These are phyloP conservation scores for Leishmania lainsoni DNA, from an alignment of 208 protist species.

Conservation along the genomic window DNA sequence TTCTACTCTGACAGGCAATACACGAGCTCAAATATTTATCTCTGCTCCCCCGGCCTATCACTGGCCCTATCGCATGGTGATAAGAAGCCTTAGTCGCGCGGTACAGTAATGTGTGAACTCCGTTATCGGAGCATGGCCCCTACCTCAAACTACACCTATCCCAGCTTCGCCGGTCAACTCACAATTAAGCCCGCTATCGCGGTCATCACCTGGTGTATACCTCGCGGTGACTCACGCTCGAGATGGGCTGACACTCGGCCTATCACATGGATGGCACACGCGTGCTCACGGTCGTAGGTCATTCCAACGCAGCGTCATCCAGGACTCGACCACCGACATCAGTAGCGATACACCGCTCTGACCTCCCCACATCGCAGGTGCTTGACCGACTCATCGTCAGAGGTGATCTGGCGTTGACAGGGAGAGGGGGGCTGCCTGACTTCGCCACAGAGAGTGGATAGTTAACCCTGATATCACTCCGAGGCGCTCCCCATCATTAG, in stretches of 20 bases:
- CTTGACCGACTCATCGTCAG: neutral
- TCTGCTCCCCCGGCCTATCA: neutral
- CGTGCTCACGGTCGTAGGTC: too few species aligned
- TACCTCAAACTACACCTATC: neutral
- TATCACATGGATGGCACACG: too few species aligned
- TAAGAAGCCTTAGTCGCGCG: neutral
- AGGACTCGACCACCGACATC: too few species aligned
- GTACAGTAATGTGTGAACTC: neutral
- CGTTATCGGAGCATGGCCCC: neutral
- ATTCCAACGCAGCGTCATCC: too few species aligned
- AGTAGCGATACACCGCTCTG: too few species aligned
- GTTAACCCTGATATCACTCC: neutral
- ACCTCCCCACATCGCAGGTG: too few species aligned
- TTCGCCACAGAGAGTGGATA: neutral
- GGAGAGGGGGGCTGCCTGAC: neutral
- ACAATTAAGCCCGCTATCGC: neutral
- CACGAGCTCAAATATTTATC: neutral
- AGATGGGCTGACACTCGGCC: neutral
- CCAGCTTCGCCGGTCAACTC: neutral
- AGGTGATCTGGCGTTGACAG: neutral
- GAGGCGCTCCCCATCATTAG: neutral
- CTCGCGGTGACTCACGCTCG: neutral
- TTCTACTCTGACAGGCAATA: neutral
- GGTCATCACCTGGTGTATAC: neutral
- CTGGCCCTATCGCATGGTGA: neutral